Evolutionary conservation across 2,329 filamentous ascomycete species (phyloP), one percentile per base, ranked within the genome.

Genomic region (Trichoderma atroviride): DNA sequence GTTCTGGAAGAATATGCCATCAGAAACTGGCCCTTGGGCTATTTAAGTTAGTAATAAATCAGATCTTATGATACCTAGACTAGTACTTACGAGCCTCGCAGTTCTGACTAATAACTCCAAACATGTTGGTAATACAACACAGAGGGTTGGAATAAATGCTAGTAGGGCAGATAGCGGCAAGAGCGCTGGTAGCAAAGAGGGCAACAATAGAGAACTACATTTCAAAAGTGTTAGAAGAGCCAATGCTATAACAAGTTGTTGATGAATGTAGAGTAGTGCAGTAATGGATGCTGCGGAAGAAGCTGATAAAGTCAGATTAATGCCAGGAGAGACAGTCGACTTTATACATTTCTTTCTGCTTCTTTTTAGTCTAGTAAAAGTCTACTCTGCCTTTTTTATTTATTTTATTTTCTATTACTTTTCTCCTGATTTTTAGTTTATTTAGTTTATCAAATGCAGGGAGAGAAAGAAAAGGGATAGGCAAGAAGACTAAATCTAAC

Each of bases 391-490:
- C 19, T 47, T 5, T 47, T 22, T 22, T n/a, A 22, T 11, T 7
- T 47, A 40, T n/a, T 22, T 1, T 2, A 1, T 9, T 47, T 22
- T 11, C 19, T 10, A 3, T 22, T n/a, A 47, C n/a, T 55, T 29
- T 29, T 24, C 52, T 55, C 11, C 31, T n/a, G n/a, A n/a, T n/a
- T n/a, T n/a, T n/a, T n/a, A n/a, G n/a, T n/a, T n/a, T n/a, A n/a
- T n/a, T n/a, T n/a, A n/a, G n/a, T n/a, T n/a, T n/a, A n/a, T n/a
- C 31, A 33, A 33, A 65, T 29, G 62, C 35, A 65, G 52, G 62
- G 60, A 53, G 13, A 37, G 16, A 40, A 16, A 33, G 35, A 24
- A 55, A 65, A 52, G n/a, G 27, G 52, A 43, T 65, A 65, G 62
- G 62, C 33, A 65, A 52, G 62, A 52, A 55, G 62, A 11, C 24